These are phyloP conservation scores for Suillus variegatus DNA, from an alignment of 768 basidiomycete species.

Conservation along the genomic window DNA sequence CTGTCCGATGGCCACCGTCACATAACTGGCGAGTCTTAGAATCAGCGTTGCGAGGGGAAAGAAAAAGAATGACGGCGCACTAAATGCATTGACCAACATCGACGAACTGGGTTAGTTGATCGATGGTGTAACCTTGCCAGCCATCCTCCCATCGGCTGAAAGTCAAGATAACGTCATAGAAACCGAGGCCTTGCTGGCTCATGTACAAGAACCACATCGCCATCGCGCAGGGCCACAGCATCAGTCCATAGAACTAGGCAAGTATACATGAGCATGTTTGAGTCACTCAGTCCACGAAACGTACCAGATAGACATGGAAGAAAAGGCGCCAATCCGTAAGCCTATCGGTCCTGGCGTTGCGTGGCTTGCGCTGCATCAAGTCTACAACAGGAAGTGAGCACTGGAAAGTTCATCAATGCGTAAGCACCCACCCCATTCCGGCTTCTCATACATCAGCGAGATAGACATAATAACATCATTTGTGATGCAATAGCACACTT, in stretches of 20 bases:
- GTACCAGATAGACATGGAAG: constrained; percentile 48
- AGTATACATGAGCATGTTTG: neutral
- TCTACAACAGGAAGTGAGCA: constrained; percentile 22
- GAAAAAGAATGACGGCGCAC: constrained; percentile 25
- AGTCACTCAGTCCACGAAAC: constrained; percentile 18
- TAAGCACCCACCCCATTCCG: constrained; percentile 35
- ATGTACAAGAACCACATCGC: constrained; percentile 43
- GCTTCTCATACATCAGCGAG: constrained; percentile 43
- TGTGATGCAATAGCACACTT: constrained; percentile 47
- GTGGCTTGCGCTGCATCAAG: constrained; percentile 42
- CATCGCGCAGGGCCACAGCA: constrained; percentile 47
- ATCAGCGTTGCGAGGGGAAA: neutral
- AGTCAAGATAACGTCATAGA: constrained; percentile 38
- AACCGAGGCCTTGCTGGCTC: constrained; percentile 33
- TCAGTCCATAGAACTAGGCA: constrained; percentile 41
- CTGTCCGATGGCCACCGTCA: constrained; percentile 34
- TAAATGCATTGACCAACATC: constrained; percentile 43
- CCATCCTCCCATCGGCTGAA: constrained; percentile 42
- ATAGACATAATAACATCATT: constrained; percentile 46
- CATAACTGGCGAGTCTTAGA: constrained; percentile 28
- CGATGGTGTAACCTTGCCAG: constrained; percentile 32
- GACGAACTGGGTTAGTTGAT: constrained; percentile 37
- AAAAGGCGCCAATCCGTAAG: constrained; percentile 51
- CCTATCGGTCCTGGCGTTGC: constrained; percentile 45
- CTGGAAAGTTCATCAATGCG: neutral